Base-by-base conservation (phyloP, 2,329 filamentous ascomycete species). In the Aspergillus floridensis region DNA sequence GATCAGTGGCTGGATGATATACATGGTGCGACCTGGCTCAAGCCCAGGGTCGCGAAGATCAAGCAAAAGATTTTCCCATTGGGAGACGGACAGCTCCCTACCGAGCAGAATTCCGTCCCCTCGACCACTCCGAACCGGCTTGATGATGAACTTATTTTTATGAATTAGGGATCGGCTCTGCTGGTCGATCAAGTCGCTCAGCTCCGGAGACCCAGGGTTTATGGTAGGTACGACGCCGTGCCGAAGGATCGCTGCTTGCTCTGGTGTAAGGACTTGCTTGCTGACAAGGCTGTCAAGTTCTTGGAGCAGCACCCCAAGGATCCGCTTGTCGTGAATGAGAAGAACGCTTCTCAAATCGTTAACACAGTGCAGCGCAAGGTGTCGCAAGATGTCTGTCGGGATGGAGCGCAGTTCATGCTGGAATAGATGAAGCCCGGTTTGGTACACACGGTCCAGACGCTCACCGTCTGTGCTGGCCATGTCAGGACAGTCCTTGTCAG, bases 261-360 rank as follows among this genome's bases (percentile, higher is more conserved):
- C 44, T 21, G 55, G 6, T 6, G 60, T 57, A 12, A 73, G 49
- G 2, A 71, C 54, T 12, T 63, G 26, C 57, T 51, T 12, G 47
- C n/a, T 29, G 12, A 70, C 65, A 8, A 73, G 49, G n/a, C 16
- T 21, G 16, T 61, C 24, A 0, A 68, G 53, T 16, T 68, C 65
- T 55, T 74, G 62, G 31, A 67, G 58, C n/a, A 74, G 56, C 47
- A 77, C 63, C 4, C 73, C 68, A 5, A 74, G 57, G 55, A 74
- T 69, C 31, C 72, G 38, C 57, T 74, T 74, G 47, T 73, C 72
- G 35, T 73, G 69, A 3, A 67, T 62, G 5, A 75, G 60, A 6
- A 71, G 58, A 0, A 72, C 63, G 7, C 64, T 68, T n/a, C 72
- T 64, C 49, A 74, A 63, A 44, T 74, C 71, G 35, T 75, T 73